Evolutionary conservation across 75 land plant genomes (phyloP), one percentile per base, ranked within the genome.

Genomic region (Selaginella tamariscina): DNA sequence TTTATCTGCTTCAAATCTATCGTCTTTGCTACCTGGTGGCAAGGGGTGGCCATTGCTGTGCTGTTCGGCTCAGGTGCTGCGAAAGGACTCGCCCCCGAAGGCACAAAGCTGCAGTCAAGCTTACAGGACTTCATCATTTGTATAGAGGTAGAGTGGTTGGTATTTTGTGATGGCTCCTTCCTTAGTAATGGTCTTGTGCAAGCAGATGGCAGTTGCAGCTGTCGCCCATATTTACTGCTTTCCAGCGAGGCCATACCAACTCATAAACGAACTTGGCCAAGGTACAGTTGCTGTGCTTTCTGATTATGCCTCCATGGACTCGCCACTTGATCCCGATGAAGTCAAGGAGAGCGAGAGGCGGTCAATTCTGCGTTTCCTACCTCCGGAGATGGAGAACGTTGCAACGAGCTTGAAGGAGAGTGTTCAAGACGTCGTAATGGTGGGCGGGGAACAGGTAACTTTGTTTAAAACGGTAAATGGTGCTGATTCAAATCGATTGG

Each of bases 11-110:
- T 91, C 77, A 91, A 91, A 74, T 85, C 92, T 0, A 91, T 91
- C 70, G 97, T 91, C 2, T 91, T 91, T 78, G 97, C 97, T 27
- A 91, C 97, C 0, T 91, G 97, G 97, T 91, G 97, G 97, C 97
- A 91, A 70, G 92, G 97, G 28, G 91, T 91, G 2, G 82, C 83
- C 21, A 88, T 91, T 65, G 88, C 88, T 0, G 22, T 81, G 31
- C 55, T 88, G 31, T 84, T 82, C 74, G 69, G 74, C 24, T 71
- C 83, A 54, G 70, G 71, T 26, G 69, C 79, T 30, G 69, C 79
- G 49, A 79, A 75, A 67, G 82, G 75, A 24, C 82, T 81, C 29
- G 66, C 71, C n/a, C 76, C 89, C 9, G 70, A 76, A 31, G 75
- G 76, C 28, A 80, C 70, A 39, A 85, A 83, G 60, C 68, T 84